Evolutionary conservation across 192 early-diverging fungal species (phyloP), one percentile per base, ranked within the genome.

Genomic region (Obelidium mucronatum): DNA sequence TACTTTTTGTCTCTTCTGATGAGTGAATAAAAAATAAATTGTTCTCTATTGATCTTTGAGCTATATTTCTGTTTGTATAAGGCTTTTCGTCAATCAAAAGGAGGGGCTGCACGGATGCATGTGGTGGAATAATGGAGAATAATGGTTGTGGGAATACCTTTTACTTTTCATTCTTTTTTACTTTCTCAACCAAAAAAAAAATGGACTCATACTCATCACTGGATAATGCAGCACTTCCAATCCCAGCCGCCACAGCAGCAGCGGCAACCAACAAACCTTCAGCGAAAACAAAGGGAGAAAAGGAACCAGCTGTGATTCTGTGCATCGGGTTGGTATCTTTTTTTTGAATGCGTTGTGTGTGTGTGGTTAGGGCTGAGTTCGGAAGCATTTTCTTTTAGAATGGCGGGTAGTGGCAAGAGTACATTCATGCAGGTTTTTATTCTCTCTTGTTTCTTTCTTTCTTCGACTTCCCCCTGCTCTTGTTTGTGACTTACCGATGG

Each of bases 371-470:
- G 2, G 33, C 33, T n/a, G n/a, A n/a, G n/a, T n/a, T n/a, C n/a
- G n/a, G n/a, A n/a, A n/a, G n/a, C n/a, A n/a, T 36, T 39, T 26
- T 51, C 44, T 15, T 33, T 60, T 30, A 67, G 96, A n/a, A 98
- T 98, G 96, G 96, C 96, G 3, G 96, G 96, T 24, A 93, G 92
- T 3, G 96, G 96, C 55, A 98, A 98, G 79, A 97, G 95, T 3
- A 96, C 96, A 34, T 93, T 98, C 81, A 92, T 98, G 92, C 96
- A 98, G 91, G 93, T 93, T 81, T 34, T 48, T 40, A 63, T 31
- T 11, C 67, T 6, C 17, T 40, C 44, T 69, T 33, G 44, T 1
- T n/a, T 1, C 37, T 31, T 11, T 17, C 22, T 66, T 33, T 2
- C 30, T 17, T 2, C 8, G 22, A 35, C 28, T 26, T 40, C 1